Conservation (phyloP, 306 rosid species). For the Lupinus albus region DNA sequence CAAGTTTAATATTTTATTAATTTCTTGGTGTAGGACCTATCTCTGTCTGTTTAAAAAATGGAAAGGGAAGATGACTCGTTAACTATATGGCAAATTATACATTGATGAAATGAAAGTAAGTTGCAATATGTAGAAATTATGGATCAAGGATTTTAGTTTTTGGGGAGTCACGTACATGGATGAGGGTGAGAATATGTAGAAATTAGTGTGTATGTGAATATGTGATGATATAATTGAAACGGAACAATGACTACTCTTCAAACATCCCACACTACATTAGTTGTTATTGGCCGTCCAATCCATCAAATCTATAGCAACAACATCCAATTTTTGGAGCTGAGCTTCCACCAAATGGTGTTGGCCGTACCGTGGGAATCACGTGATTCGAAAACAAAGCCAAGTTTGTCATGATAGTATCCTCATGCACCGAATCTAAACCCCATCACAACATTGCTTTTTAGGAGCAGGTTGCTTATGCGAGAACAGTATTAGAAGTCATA, state of each 20-base stretch:
- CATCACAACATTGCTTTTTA: slow-evolving; percentile 45
- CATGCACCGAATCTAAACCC: slow-evolving; percentile 49
- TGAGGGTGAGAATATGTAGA: background rate
- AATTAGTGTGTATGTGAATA: background rate
- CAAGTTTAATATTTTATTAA: too few relatives aligned
- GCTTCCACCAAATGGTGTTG: slow-evolving; percentile 28
- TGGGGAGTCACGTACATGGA: slow-evolving; percentile 9
- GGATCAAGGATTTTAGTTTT: background rate
- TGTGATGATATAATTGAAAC: slow-evolving; percentile 24
- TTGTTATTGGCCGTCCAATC: slow-evolving; percentile 59
- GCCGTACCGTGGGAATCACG: slow-evolving; percentile 74
- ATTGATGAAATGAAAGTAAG: too few relatives aligned
- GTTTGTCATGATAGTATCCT: slow-evolving; percentile 54
- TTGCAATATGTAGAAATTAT: too few relatives aligned
- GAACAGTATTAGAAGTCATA: slow-evolving; percentile 30
- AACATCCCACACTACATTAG: slow-evolving; percentile 46
- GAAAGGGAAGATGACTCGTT: too few relatives aligned
- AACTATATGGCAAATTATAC: too few relatives aligned
- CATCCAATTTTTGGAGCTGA: slow-evolving; percentile 55
- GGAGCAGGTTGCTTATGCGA: slow-evolving; percentile 36
- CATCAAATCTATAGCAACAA: slow-evolving; percentile 48
- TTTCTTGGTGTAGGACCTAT: too few relatives aligned
- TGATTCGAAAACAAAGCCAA: slow-evolving; percentile 61
- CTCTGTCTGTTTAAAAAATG: too few relatives aligned
- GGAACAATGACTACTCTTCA: slow-evolving; percentile 39